Conservation (phyloP, 2,329 filamentous ascomycete genomes). For the Geosmithia morbida region DNA sequence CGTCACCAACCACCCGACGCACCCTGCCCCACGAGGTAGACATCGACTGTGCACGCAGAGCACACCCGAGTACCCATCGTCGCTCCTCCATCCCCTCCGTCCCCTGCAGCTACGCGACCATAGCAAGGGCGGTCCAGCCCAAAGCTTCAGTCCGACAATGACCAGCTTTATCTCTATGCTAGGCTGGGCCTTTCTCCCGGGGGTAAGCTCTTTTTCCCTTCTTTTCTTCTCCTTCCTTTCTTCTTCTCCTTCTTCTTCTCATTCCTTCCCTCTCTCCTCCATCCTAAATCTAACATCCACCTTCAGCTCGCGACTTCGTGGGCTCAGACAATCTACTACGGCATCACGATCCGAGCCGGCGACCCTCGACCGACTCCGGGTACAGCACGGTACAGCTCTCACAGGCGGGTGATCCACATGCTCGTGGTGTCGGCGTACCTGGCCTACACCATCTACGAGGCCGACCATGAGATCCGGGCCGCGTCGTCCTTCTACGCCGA, state of each 20-base stretch:
- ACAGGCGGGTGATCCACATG: slow-evolving; percentile 74
- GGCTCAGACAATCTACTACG: slow-evolving; percentile 72
- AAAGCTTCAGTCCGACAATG: slow-evolving; percentile 23
- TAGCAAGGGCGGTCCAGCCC: neutral
- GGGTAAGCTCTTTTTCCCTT: slow-evolving; percentile 16
- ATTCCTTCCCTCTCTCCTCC: neutral
- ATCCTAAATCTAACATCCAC: too few relatives aligned
- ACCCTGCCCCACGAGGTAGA: too few relatives aligned
- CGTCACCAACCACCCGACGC: too few relatives aligned
- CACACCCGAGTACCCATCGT: too few relatives aligned
- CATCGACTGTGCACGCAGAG: too few relatives aligned
- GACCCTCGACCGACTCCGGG: slow-evolving; percentile 62
- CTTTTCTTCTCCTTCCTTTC: neutral
- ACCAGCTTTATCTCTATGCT: slow-evolving; percentile 36
- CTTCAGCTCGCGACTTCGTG: slow-evolving; percentile 61
- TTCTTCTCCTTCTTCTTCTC: neutral
- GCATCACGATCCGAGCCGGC: slow-evolving; percentile 78
- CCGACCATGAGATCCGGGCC: slow-evolving; percentile 63
- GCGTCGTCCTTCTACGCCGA: slow-evolving; percentile 66
- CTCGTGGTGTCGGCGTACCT: slow-evolving; percentile 75
- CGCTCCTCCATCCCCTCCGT: too few relatives aligned
- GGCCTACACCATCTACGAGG: slow-evolving; percentile 83
- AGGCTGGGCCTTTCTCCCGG: slow-evolving; percentile 42
- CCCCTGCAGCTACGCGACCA: too few relatives aligned
- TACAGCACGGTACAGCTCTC: slow-evolving; percentile 51